These are phyloP conservation scores for Coemansia sp. DNA, from an alignment of 192 early-diverging fungal species.

Conservation along the genomic window DNA sequence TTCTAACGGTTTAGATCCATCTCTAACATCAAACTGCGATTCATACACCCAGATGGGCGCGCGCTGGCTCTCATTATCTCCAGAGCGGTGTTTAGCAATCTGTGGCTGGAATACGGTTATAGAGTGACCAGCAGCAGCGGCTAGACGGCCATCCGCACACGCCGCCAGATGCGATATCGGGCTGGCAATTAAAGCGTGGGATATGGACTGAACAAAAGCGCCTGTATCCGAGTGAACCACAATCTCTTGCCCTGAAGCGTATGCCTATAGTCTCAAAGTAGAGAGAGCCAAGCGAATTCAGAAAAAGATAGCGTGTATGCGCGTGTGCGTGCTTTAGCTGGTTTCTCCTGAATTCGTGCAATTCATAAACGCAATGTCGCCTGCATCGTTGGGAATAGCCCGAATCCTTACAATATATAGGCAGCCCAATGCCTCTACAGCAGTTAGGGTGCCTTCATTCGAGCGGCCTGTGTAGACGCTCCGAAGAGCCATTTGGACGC, in stretches of 20 bases:
- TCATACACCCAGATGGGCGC: no score
- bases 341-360: no score
- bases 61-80: no score
- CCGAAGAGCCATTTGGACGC: slow-evolving; percentile 36
- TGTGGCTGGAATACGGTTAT: slow-evolving; percentile 16
- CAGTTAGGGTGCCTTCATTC: slow-evolving; percentile 31
- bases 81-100: no score
- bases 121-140: slow-evolving; percentile 10
- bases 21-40: no score
- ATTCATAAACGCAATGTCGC: no score
- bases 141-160: slow-evolving; percentile 11
- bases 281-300: background rate
- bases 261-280: slow-evolving; percentile 47
- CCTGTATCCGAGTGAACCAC: slow-evolving; percentile 21
- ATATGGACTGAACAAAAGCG: slow-evolving; percentile 27
- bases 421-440: background rate
- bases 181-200: slow-evolving; percentile 9
- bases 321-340: background rate
- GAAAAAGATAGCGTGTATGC: background rate
- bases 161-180: slow-evolving; percentile 14
- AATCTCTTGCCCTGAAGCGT: slow-evolving; percentile 42
- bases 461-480: slow-evolving; percentile 44
- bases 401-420: slow-evolving; percentile 49
- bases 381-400: no score
- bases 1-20: no score